Evolutionary conservation across 495 filamentous ascomycete genomes (phyloP), one percentile per base, ranked within the genome.

Genomic region (Penicillium riverlandense): DNA sequence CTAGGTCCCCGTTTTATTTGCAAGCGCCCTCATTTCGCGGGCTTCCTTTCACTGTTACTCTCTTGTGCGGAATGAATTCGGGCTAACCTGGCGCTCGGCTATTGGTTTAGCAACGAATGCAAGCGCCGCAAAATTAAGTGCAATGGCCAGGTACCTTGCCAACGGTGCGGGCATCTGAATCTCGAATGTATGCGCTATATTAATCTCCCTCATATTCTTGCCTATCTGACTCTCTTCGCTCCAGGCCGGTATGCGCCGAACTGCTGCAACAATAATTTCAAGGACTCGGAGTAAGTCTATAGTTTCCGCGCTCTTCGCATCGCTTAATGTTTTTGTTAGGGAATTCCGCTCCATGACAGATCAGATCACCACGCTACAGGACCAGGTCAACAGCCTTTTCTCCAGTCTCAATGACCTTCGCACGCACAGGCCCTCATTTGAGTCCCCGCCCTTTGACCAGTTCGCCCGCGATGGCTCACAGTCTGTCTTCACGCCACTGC

Each of bases 51-150:
- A 13, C 27, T 31, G 36, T 40, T 32, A 16, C 9, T 42, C 31
- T 30, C 29, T 31, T 11, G 10, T 6, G 22, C 14, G 35, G 34
- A 27, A 37, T 41, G 37, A 5, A 6, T 28, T 38, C 41, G 33
- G 22, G 22, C 22, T 22, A 22, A 22, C 22, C 22, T 4, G 22
- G 22, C 22, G 22, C 2, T 22, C 22, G 22, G 22, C 22, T 2
- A 12, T 43, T 28, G 9, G 7, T 51, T 31, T 53, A 78, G 75
- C 47, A 95, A 94, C 55, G 88, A 96, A 58, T 96, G 90, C 71
- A 96, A 96, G 53, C 77, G 90, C 11, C 81, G 90, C 48, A 95
- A 96, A 66, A 95, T 96, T 62, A 94, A 94, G 54, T 96, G 90
- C 71, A 95, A 95, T 65, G 90, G 90, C 44, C 81, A 95, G 57